These are phyloP conservation scores for Phanerochaete sordida DNA, from an alignment of 768 basidiomycete species.

Conservation along the genomic window DNA sequence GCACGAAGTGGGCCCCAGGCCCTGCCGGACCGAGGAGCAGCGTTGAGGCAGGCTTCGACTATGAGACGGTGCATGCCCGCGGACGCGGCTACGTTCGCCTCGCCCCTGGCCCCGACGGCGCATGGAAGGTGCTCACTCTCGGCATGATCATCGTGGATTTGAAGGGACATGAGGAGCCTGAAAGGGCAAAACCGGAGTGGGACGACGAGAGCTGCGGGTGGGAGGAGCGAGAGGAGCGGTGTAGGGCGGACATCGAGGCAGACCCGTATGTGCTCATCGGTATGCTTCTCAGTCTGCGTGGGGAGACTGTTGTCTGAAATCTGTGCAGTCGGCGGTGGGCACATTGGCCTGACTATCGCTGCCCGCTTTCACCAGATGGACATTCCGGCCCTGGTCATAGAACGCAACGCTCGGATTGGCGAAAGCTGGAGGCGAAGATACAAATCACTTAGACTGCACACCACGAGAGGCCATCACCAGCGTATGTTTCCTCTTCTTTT, in stretches of 20 bases:
- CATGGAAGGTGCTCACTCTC: conserved; percentile 36
- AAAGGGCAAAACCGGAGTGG: conserved; percentile 13
- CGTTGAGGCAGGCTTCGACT: conserved; percentile 36
- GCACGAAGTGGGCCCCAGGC: conserved; percentile 5
- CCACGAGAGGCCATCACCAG: conserved; percentile 22
- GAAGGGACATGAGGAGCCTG: conserved; percentile 32
- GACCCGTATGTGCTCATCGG: not conserved
- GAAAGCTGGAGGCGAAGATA: conserved; percentile 43
- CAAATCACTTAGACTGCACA: conserved; percentile 39
- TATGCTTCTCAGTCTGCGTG: not conserved
- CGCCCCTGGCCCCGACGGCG: conserved; percentile 15
- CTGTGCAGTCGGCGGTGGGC: conserved; percentile 37
- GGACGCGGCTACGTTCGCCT: conserved; percentile 35
- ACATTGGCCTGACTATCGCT: conserved; percentile 39
- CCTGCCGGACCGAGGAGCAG: conserved; percentile 20
- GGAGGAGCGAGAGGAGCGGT: not conserved
- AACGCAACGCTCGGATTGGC: conserved; percentile 31
- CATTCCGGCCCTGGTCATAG: conserved; percentile 35
- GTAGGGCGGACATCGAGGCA: not conserved
- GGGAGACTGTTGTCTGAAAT: not conserved
- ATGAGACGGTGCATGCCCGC: conserved; percentile 28
- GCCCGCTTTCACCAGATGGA: conserved; percentile 40
- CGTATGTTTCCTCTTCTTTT: conserved; percentile 9
- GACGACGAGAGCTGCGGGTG: not conserved
- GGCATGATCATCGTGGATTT: conserved; percentile 31